phyloP scores from a whole-genome alignment of 2,329 filamentous ascomycete genomes.

The Ilyonectria destructans region DNA sequence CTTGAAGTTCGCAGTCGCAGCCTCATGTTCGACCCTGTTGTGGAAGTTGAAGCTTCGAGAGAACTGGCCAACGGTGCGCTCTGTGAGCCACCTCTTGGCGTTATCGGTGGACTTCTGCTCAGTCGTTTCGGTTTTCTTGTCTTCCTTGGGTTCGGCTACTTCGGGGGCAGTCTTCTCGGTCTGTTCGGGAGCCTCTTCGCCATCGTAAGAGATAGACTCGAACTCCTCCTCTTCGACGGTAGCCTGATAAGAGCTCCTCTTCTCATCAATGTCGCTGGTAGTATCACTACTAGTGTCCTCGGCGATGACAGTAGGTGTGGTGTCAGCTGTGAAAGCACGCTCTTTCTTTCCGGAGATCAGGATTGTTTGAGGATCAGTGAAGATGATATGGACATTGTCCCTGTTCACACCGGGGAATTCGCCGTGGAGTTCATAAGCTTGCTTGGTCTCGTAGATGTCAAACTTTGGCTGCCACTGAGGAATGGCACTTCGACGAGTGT shows the following conservation, averaged over 20 bases:
- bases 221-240: conserved; percentile 76
- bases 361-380: conserved; percentile 82
- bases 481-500: conserved; percentile 51
- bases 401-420: conserved; percentile 84
- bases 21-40: conserved; percentile 73
- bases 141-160: neutral
- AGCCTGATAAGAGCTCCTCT: conserved; percentile 67
- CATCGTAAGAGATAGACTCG: conserved; percentile 51
- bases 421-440: conserved; percentile 83
- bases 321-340: conserved; percentile 72
- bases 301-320: conserved; percentile 63
- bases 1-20: conserved; percentile 74
- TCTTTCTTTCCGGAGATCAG: conserved; percentile 80
- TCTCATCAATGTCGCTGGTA: conserved; percentile 57
- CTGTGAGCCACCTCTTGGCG: conserved; percentile 79
- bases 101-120: conserved; percentile 45
- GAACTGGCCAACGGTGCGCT: conserved; percentile 79
- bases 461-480: conserved; percentile 83
- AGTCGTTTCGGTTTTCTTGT: neutral
- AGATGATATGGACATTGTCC: conserved; percentile 83
- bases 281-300: conserved; percentile 61
- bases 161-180: neutral
- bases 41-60: conserved; percentile 80
- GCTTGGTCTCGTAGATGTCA: conserved; percentile 80
- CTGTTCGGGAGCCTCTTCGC: conserved; percentile 43